Conservation (phyloP, 306 rosid species). For the Medicago truncatula region DNA sequence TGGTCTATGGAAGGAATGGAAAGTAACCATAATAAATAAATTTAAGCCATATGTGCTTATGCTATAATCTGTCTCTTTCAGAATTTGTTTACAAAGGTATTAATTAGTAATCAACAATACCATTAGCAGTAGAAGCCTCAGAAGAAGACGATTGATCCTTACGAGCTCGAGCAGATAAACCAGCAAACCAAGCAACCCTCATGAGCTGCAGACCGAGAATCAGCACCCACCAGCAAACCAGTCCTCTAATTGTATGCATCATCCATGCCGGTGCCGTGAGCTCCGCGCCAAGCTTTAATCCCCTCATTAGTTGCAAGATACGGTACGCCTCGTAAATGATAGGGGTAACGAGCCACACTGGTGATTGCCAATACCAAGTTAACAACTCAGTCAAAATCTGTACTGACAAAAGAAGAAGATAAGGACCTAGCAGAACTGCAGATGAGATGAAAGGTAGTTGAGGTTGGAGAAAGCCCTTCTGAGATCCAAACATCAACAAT, state of each 20-base stretch:
- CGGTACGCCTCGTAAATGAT: conserved; percentile 83
- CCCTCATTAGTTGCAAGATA: conserved; percentile 90
- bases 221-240: conserved; percentile 96
- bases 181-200: conserved; percentile 98
- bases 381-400: conserved; percentile 83
- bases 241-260: conserved; percentile 73
- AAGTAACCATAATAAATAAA: conserved; percentile 21
- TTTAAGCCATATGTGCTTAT: conserved; percentile 16
- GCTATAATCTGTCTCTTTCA: conserved; percentile 31
- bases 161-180: conserved; percentile 57
- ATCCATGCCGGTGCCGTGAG: conserved; percentile 80
- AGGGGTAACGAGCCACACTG: conserved; percentile 95
- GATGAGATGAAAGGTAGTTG: conserved; percentile 68
- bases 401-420: conserved; percentile 74
- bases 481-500: conserved; percentile 65
- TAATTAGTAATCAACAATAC: conserved; percentile 32
- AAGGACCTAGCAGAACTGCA: conserved; percentile 79
- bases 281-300: conserved; percentile 83
- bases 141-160: conserved; percentile 39
- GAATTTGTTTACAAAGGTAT: background rate
- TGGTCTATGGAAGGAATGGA: conserved; percentile 5
- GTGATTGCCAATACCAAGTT: conserved; percentile 96
- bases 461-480: conserved; percentile 72
- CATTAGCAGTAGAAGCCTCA: conserved; percentile 45
- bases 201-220: conserved; percentile 87